These are phyloP conservation scores for Pestalotiopsis sp. DNA, from an alignment of 2,329 filamentous ascomycete species.

Conservation along the genomic window DNA sequence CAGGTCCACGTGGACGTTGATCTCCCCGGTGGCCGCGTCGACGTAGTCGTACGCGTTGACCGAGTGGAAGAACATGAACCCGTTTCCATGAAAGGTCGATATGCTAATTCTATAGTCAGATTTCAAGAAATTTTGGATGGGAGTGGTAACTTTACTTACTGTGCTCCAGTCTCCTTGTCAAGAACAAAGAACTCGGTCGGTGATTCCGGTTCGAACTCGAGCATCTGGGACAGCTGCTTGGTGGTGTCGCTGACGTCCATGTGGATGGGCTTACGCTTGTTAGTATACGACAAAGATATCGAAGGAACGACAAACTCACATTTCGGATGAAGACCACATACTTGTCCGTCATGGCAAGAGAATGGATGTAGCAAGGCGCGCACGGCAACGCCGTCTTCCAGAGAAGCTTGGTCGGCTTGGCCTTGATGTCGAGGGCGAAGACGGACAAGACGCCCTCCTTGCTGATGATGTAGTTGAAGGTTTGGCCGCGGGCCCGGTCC, in stretches of 20 bases:
- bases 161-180: constrained; percentile 18
- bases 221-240: constrained; percentile 15
- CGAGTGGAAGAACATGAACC: constrained; percentile 21
- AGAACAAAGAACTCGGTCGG: constrained; percentile 20
- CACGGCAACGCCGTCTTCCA: constrained; percentile 20
- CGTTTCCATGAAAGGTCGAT: constrained; percentile 15
- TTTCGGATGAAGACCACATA: constrained; percentile 19
- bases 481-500: constrained; percentile 17
- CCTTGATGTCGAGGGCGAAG: constrained; percentile 17
- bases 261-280: constrained; percentile 11
- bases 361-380: constrained; percentile 19
- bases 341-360: constrained; percentile 20
- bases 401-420: constrained; percentile 15
- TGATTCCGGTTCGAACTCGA: constrained; percentile 15
- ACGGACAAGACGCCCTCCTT: constrained; percentile 15
- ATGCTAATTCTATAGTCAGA: constrained; percentile 5
- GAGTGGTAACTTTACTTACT: constrained; percentile 6
- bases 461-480: constrained; percentile 19
- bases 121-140: not conserved
- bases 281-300: not conserved
- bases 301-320: constrained; percentile 7
- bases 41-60: constrained; percentile 22
- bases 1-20: constrained; percentile 21
- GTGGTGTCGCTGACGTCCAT: constrained; percentile 24
- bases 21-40: constrained; percentile 10